Evolutionary conservation across 345 rosid genomes (phyloP), one percentile per base, ranked within the genome.

Genomic region (Salix purpurea): DNA sequence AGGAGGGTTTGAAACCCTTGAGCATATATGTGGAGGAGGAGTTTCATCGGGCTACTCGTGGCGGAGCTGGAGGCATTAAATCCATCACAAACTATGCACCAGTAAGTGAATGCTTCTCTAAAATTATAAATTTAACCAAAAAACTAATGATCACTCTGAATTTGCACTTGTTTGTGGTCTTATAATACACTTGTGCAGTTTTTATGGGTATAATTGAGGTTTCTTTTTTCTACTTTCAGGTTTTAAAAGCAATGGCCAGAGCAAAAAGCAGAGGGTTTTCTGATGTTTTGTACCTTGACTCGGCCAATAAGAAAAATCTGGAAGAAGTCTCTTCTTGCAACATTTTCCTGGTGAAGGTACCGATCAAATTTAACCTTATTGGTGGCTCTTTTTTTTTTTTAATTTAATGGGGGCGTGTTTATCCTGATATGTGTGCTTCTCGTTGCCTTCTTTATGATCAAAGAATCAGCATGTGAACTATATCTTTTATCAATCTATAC

Each of bases 271-370:
- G 87, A 71, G 97, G 98, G 69, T 91, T 90, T 78, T 89, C 94
- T 13, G 97, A 94, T 81, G 95, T 91, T 50, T 46, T 94, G 78
- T 95, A 89, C 80, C 96, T 95, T n/a, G 99, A 93, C 76, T 87
- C 97, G 0, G 86, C 84, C 37, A 81, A 83, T 50, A 85, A 81
- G 76, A 89, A 89, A 74, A 73, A 90, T 67, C 16, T 95, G 62
- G 97, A 95, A 84, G 99, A 95, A 78, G 97, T 89, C 19, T 93
- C 99, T 78, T 85, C 97, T 74, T 87, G 96, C 78, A 94, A 92
- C 78, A 87, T 95, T 68, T 95, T 95, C 79, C 56, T 91, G 36
- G 90, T 89, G 8, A 95, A 93, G 97, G 99, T 90, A 74, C 2
- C 1, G 37, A n/a, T n/a, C 30, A 2, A 36, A 78, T 34, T 21